These are phyloP conservation scores for Erythrophleum fordii DNA, from an alignment of 306 rosid genomes.

Conservation along the genomic window DNA sequence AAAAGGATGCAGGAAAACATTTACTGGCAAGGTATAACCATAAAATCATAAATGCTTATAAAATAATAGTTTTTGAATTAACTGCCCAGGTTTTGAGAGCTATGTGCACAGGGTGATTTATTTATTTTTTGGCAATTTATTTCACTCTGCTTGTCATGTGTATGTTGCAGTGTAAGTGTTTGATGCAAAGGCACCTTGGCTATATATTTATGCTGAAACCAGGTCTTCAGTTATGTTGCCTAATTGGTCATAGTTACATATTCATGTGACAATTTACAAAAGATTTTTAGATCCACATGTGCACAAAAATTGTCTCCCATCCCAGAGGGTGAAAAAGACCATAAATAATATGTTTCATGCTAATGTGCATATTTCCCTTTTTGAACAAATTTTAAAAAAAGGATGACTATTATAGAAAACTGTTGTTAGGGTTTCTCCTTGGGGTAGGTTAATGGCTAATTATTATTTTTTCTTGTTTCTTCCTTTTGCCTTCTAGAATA, in stretches of 20 bases:
- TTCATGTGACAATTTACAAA: constrained; percentile 5
- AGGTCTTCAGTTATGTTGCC: background rate
- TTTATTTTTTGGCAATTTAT: background rate
- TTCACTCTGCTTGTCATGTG: constrained; percentile 16
- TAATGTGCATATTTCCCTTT: constrained; percentile 12
- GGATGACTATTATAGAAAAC: constrained; percentile 8
- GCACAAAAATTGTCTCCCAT: background rate
- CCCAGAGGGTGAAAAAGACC: background rate
- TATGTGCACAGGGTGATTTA: background rate
- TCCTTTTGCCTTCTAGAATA: background rate
- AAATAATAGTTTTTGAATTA: background rate
- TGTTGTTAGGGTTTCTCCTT: constrained; percentile 26
- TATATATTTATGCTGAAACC: background rate
- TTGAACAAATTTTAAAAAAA: background rate
- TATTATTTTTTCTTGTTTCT: constrained; percentile 18
- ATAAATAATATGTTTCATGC: background rate
- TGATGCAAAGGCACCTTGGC: background rate
- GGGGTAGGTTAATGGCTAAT: constrained; percentile 7
- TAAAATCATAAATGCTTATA: background rate
- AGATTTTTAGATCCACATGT: background rate
- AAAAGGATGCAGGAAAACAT: background rate
- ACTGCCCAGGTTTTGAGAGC: constrained; percentile 18
- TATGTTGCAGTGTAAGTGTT: constrained; percentile 13
- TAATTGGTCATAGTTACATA: background rate
- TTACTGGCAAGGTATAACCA: background rate